Evolutionary conservation across 495 filamentous ascomycete species (phyloP), one percentile per base, ranked within the genome.

Genomic region (Halenospora varia): DNA sequence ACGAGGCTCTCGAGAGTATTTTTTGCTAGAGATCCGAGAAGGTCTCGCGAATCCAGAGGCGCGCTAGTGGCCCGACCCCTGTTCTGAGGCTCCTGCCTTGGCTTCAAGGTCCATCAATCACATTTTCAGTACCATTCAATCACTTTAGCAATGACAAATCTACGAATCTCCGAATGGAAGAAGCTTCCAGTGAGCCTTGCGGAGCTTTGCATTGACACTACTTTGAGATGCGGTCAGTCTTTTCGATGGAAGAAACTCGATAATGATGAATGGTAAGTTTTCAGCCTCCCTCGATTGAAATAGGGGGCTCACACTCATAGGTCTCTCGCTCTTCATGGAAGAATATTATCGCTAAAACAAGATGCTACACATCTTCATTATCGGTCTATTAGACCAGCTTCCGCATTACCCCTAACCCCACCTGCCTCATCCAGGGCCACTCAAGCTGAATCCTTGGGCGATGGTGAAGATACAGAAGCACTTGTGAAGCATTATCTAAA

Each of bases 131-230:
- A 46, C 4, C 24, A 10, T 26, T 56, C 41, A 44, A n/a, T 42
- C 29, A 22, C 25, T 13, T 42, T 25, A 20, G 18, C 19, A 2
- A 67, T 64, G 61, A 56, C 58, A 26, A 64, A 53, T 58, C 24
- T 62, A 51, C 59, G 56, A 26, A 19, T 67, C 26, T 57, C 61
- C 6, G 86, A 89, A 61, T 96, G 92, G 90, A 81, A 80, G 46
- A 91, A 88, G 73, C 77, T 96, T 54, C 88, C 92, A 39, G 73
- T 96, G 45, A 88, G 79, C 59, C 73, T 95, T 23, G 77, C 82
- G 24, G 92, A 97, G 68, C 81, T 97, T 25, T 96, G 89, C 60
- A 88, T 97, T 55, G 88, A 95, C 64, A 97, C 92, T 0, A 95
- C 90, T 0, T 75, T 97, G 15, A 85, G 90, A 50, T 96, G 91